Percentiles rank a stretch among this genome's conserved stretches.
Evolutionary conservation across 305 asterid species (phyloP).

Genomic region (Fraxinus floribunda): DNA sequence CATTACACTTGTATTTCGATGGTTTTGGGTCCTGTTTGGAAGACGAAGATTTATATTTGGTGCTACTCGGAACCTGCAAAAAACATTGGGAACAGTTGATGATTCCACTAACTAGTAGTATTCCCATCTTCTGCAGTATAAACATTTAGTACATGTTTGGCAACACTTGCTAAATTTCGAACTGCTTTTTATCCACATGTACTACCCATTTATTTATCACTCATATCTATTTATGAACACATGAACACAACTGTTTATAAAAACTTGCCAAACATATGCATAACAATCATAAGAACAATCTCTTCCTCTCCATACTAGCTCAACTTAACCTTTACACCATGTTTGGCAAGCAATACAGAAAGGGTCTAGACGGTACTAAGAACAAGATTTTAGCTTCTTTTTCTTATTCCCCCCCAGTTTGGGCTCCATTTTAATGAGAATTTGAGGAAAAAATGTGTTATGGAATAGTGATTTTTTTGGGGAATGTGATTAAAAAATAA

Average conservation of each 20-base stretch:
- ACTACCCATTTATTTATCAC: neutral
- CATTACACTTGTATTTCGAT: conserved; percentile 63
- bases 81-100: neutral
- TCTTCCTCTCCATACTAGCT: neutral
- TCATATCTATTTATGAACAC: neutral
- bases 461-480: neutral
- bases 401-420: neutral
- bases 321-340: neutral
- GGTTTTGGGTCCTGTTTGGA: conserved; percentile 63
- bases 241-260: neutral
- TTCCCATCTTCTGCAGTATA: neutral
- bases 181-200: neutral
- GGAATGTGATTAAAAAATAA: too few relatives aligned
- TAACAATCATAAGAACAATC: neutral
- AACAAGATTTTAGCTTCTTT: neutral
- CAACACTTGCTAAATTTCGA: neutral
- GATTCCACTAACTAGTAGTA: neutral
- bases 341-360: neutral
- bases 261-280: neutral
- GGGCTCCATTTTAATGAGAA: neutral
- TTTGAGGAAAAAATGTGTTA: too few relatives aligned
- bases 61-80: conserved; percentile 58
- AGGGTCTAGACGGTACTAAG: neutral
- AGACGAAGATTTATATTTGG: conserved; percentile 36
- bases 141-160: neutral